Percentiles rank a stretch among this genome's conserved stretches.
Conservation (phyloP, 306 rosid genomes). For the Crataegus laevigata region DNA sequence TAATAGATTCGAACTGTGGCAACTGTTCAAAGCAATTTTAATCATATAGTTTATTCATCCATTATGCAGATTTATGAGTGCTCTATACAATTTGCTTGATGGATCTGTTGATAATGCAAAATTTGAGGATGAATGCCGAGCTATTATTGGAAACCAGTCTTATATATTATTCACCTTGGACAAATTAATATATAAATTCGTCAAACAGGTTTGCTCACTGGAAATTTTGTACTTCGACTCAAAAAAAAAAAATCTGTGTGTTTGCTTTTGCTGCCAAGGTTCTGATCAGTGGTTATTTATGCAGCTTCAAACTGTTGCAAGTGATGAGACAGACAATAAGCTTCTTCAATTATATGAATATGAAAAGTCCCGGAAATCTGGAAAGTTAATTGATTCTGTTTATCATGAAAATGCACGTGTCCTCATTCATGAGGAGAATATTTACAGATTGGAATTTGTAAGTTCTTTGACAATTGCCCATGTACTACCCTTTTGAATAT, state of each 20-base stretch:
- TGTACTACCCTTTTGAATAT: background rate
- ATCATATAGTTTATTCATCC: background rate
- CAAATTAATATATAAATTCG: slow-evolving; percentile 82
- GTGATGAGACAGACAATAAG: slow-evolving; percentile 73
- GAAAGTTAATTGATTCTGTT: slow-evolving; percentile 58
- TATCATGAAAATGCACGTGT: slow-evolving; percentile 87
- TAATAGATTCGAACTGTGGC: slow-evolving; percentile 1
- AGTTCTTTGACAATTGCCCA: slow-evolving; percentile 11
- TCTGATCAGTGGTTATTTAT: slow-evolving; percentile 23
- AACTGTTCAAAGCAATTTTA: background rate
- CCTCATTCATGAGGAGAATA: slow-evolving; percentile 84
- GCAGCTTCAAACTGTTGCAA: slow-evolving; percentile 88
- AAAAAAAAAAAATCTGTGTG: accelerated
- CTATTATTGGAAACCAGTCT: slow-evolving; percentile 85
- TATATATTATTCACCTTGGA: slow-evolving; percentile 89
- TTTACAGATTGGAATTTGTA: slow-evolving; percentile 82
- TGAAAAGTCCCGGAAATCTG: slow-evolving; percentile 74
- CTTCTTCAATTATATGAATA: slow-evolving; percentile 85
- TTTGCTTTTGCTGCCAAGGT: slow-evolving; percentile 13
- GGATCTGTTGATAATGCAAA: slow-evolving; percentile 86
- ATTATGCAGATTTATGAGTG: slow-evolving; percentile 63
- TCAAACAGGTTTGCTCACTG: slow-evolving; percentile 63
- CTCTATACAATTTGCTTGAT: slow-evolving; percentile 78
- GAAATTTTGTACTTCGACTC: background rate
- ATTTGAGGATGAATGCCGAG: slow-evolving; percentile 98